phyloP scores from a whole-genome alignment of 2,329 filamentous ascomycete species.

The Aspergillus persii region DNA sequence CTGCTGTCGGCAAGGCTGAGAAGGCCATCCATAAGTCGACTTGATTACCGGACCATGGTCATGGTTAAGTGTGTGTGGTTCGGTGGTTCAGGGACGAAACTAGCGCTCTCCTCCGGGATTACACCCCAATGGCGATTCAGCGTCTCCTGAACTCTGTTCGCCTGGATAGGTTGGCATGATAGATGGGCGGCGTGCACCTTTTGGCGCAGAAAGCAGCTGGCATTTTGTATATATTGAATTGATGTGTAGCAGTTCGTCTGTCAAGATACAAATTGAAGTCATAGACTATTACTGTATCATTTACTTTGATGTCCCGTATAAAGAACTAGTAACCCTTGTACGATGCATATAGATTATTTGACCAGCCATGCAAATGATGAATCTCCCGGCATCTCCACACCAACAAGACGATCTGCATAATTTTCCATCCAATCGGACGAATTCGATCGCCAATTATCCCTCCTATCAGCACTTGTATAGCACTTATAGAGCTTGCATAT shows the following conservation, averaged over 20 bases:
- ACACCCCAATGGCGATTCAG: neutral
- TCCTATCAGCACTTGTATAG: constrained; percentile 13
- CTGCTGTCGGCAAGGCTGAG: constrained; percentile 28
- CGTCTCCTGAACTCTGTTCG: neutral
- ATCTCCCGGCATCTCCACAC: neutral
- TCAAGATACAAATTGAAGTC: neutral
- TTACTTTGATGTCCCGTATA: too few relatives aligned
- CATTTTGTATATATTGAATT: constrained; percentile 3
- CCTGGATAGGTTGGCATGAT: neutral
- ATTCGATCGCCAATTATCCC: constrained; percentile 11
- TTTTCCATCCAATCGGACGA: constrained; percentile 19
- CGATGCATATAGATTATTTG: too few relatives aligned
- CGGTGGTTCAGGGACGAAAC: neutral
- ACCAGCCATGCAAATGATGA: too few relatives aligned
- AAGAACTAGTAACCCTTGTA: too few relatives aligned
- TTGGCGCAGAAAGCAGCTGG: neutral
- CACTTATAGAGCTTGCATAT: too few relatives aligned
- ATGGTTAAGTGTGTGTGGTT: neutral
- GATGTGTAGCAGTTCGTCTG: neutral
- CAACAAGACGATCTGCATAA: constrained; percentile 6
- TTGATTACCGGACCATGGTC: neutral
- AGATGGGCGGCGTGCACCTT: neutral
- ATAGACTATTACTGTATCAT: neutral
- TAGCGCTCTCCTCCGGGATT: neutral
- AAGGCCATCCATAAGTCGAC: constrained; percentile 35